phyloP scores from a whole-genome alignment of 2,329 filamentous ascomycete genomes.

The Penicillium sp. region DNA sequence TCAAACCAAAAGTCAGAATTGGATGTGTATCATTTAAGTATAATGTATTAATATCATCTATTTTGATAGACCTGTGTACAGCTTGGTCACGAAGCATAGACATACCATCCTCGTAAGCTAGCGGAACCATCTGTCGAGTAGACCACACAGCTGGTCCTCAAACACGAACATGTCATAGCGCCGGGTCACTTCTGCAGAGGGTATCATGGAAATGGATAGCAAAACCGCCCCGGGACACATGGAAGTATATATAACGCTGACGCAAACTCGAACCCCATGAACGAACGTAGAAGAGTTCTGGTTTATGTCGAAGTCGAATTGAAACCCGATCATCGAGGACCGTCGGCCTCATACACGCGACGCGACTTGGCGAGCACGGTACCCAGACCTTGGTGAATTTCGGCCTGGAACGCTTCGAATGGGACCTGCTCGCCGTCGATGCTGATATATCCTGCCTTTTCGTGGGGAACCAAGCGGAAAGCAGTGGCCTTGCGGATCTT shows the following conservation, averaged over 20 bases:
- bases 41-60: conserved; percentile 11
- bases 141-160: conserved; percentile 5
- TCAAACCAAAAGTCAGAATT: too few species aligned
- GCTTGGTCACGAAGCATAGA: conserved; percentile 8
- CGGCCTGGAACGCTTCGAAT: conserved; percentile 86
- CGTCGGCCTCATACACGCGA: conserved; percentile 64
- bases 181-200: conserved; percentile 26
- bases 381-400: conserved; percentile 78
- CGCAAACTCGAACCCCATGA: too few species aligned
- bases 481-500: conserved; percentile 81
- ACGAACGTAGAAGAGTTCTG: too few species aligned
- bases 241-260: conserved; percentile 1
- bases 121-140: not conserved
- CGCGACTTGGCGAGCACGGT: conserved; percentile 77
- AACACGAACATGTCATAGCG: conserved; percentile 14
- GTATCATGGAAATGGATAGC: conserved; percentile 34
- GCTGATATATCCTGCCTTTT: conserved; percentile 78
- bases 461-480: conserved; percentile 76
- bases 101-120: not conserved
- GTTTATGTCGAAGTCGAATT: not conserved
- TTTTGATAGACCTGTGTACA: conserved; percentile 11
- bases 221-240: conserved; percentile 19
- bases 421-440: conserved; percentile 88
- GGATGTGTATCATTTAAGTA: not conserved
- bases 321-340: conserved; percentile 26